Base-by-base conservation (phyloP, 306 rosid species). In the Trifolium repens region DNA sequence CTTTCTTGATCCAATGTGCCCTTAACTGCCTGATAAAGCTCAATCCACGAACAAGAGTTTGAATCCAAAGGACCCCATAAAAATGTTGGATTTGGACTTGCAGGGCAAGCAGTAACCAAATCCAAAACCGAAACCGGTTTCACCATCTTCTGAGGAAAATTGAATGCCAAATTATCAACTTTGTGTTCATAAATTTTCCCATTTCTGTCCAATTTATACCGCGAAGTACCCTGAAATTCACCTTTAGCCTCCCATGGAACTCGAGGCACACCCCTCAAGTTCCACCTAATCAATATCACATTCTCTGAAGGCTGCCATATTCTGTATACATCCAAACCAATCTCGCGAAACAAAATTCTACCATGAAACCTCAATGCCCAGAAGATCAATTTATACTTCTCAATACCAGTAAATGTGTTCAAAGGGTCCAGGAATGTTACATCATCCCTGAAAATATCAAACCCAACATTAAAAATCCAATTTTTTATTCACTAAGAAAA, bases 281-380 rank as follows among this genome's bases (percentile, higher is more conserved):
- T 94, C 98, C 98, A 94, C 74, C 97, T 84, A 7, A 94, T 88
- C 85, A 89, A 69, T 59, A 94, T 92, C 69, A 87, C 91, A 74
- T 91, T 94, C 94, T 91, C 96, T 7, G 96, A 89, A 82, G 97
- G 98, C 79, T 91, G 98, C 98, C 98, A 94, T 79, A 91, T 85
- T 85, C 96, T 75, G 74, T 76, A 86, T 4, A 91, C 90, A 81
- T 94, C 98, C 22, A 91, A 80, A 11, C 82, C 87, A 72, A 94
- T 90, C 81, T 91, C 98, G 4, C 90, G 89, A 82, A 94, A 94
- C 78, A 94, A 76, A 66, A 94, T 81, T 78, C 75, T 87, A 4
- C 96, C 96, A 40, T 94, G 98, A 82, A 94, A 90, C 74, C 97
- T 79, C 82, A 94, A 82, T 24, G 97, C 98, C 98, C 98, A 94